Base-by-base conservation (phyloP, 805 yeast species). In the Starmerella bombicola region DNA sequence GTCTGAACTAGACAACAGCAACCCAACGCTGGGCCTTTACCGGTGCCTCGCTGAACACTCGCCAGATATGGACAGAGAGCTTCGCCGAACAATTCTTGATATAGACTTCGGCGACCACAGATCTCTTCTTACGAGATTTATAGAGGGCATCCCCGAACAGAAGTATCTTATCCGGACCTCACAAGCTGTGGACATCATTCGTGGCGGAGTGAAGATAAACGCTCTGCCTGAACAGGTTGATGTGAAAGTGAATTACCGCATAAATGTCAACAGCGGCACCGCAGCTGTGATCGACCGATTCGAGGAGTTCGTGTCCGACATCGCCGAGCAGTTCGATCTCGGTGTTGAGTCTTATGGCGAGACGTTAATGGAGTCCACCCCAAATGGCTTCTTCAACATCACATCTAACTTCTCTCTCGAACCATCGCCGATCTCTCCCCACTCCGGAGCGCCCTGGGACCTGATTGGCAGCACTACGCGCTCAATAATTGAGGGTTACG, bases 141-240 rank as follows among this genome's bases (percentile, higher is more conserved):
- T 57, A 43, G n/a, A 48, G 20, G 34, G 35, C 15, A 35, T 28
- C 33, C 43, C 40, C 7, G 29, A 20, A 37, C 42, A 49, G 28
- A 59, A 64, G 42, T 72, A 68, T 46, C 55, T 70, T 37, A 59
- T 77, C 19, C 63, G 68, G 39, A 79, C 88, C 0, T 69, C 82
- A 4, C 82, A 75, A 58, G 80, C 88, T 0, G 66, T 71, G 34
- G 84, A 78, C 52, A 67, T 77, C 19, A 65, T 82, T 44, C 54
- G 60, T 10, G 91, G 91, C 22, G 93, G 93, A 33, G 69, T 75
- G 43, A 81, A 81, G 59, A 67, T 77, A 20, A 81, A 81, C 54
- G 85, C 91, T 1, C 61, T 81, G 35, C 93, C 93, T 2, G 88
- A 80, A 55, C 58, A 65, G 20, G 72, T 72, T 3, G 57, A 60